phyloP scores from a whole-genome alignment of 805 yeast genomes.

The Lipomyces yamanashiensis region DNA sequence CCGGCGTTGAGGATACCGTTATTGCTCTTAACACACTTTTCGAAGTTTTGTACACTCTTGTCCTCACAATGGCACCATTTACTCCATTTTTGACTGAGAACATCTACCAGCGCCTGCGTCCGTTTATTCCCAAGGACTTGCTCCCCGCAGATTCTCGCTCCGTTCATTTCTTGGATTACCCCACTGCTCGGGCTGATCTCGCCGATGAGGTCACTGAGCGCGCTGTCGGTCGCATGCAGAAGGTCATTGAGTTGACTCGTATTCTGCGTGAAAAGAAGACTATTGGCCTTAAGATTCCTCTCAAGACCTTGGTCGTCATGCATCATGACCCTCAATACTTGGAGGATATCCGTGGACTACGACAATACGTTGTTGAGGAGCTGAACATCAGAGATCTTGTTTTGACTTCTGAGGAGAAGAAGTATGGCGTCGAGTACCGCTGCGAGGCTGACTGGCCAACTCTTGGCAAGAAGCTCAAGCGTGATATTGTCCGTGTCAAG shows the following conservation, averaged over 20 bases:
- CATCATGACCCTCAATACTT: slow-evolving; percentile 78
- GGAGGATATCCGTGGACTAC: slow-evolving; percentile 75
- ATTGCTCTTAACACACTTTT: slow-evolving; percentile 88
- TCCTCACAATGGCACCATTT: slow-evolving; percentile 98
- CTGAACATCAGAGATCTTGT: slow-evolving; percentile 86
- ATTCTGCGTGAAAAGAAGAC: slow-evolving; percentile 94
- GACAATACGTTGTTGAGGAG: slow-evolving; percentile 84
- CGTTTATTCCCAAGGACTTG: slow-evolving; percentile 53
- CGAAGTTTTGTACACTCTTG: slow-evolving; percentile 85
- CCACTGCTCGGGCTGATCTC: slow-evolving; percentile 76
- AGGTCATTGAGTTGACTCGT: slow-evolving; percentile 94
- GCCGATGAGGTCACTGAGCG: slow-evolving; percentile 82
- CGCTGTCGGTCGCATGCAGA: slow-evolving; percentile 94
- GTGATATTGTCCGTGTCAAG: slow-evolving; percentile 91
- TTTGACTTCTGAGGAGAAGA: slow-evolving; percentile 86
- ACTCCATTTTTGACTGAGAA: slow-evolving; percentile 94
- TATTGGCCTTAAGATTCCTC: slow-evolving; percentile 92
- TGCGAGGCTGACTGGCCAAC: slow-evolving; percentile 99
- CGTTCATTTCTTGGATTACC: slow-evolving; percentile 93
- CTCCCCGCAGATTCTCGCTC: slow-evolving; percentile 71
- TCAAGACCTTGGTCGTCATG: slow-evolving; percentile 82
- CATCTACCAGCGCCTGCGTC: slow-evolving; percentile 76
- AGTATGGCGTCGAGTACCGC: slow-evolving; percentile 87
- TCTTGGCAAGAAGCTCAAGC: slow-evolving; percentile 94
- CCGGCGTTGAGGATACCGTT: slow-evolving; percentile 80